Evolutionary conservation across 345 rosid genomes (phyloP).

Genomic region (Noccaea caerulescens): DNA sequence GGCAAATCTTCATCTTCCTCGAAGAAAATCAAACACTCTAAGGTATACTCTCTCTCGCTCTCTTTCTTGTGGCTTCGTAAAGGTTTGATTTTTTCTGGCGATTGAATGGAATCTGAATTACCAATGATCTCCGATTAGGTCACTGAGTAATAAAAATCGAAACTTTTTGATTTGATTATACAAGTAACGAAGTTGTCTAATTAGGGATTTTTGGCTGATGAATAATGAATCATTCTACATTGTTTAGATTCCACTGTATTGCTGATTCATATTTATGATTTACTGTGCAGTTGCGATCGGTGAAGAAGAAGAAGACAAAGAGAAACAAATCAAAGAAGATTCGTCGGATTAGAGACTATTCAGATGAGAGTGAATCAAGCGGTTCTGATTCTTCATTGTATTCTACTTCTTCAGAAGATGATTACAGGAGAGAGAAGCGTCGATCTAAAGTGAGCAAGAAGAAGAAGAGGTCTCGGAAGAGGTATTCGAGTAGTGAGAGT

Average conservation of each 20-base stretch:
- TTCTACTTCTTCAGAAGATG: constrained; percentile 60
- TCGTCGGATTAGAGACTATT: constrained; percentile 46
- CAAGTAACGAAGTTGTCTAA: background rate
- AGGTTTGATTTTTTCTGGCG: background rate
- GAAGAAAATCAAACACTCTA: constrained; percentile 54
- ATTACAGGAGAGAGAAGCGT: constrained; percentile 52
- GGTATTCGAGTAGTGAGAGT: constrained; percentile 56
- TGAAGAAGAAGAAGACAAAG: constrained; percentile 60
- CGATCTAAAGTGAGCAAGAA: constrained; percentile 59
- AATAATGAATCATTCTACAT: background rate
- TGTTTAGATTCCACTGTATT: background rate
- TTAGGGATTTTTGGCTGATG: background rate
- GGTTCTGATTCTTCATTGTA: constrained; percentile 52
- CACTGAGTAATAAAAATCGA: background rate
- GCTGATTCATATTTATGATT: constrained; percentile 10
- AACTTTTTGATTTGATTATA: constrained; percentile 24
- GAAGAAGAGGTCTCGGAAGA: constrained; percentile 52
- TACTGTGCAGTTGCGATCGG: constrained; percentile 51
- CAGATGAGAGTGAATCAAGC: constrained; percentile 51
- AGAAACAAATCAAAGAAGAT: constrained; percentile 61
- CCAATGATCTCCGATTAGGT: constrained; percentile 24
- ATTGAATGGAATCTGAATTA: background rate
- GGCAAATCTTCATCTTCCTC: constrained; percentile 55
- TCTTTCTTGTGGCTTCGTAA: background rate
- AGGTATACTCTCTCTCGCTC: constrained; percentile 42